Evolutionary conservation across 176 grass and related monocot species (phyloP), one percentile per base, ranked within the genome.

Genomic region (Juncus inflexus): DNA sequence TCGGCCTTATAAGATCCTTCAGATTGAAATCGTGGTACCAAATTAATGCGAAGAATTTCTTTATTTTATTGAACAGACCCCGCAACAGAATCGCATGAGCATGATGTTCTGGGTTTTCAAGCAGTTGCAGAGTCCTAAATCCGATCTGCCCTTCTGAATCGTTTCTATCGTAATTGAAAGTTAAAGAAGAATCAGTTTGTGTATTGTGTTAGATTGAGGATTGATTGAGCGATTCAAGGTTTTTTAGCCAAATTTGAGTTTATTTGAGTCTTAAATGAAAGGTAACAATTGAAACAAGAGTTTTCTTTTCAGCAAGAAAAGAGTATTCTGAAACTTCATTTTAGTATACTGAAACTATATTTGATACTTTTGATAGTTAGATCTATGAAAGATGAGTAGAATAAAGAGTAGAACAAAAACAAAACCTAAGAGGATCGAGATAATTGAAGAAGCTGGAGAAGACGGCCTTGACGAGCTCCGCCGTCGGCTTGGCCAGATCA

Each of bases 21-120:
- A 96, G 61, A 7, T 61, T 78, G 76, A 87, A 75, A 5, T 28
- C 76, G 3, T 15, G 13, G 62, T 85, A 96, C 7, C 49, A 58
- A 52, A 96, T 87, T 36, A 81, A 78, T 0, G 75, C 76, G 15
- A 96, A 83, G 60, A 96, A 76, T 7, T n/a, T 40, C 9, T 28
- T 61, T 11, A 83, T 62, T 60, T 62, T 87, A 0, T 14, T 9
- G 76, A 74, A 73, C 14, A 90, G 52, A 35, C 54, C 69, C 28
- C 60, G 28, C 2, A 69, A 5, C 35, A 4, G 64, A 15, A 87
- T 38, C 42, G 74, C 76, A 4, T 69, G 36, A 3, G 36, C 9
- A 52, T 85, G 79, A 61, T 76, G 76, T 10, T 90, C 86, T 10
- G 91, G 87, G 65, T 87, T 90, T 10, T 96, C 91, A 7, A 90